A percentile compares a stretch with the other conserved stretches of the same genome.
phyloP scores from a whole-genome alignment of 2,329 filamentous ascomycete genomes.

The Penicillium sp. region DNA sequence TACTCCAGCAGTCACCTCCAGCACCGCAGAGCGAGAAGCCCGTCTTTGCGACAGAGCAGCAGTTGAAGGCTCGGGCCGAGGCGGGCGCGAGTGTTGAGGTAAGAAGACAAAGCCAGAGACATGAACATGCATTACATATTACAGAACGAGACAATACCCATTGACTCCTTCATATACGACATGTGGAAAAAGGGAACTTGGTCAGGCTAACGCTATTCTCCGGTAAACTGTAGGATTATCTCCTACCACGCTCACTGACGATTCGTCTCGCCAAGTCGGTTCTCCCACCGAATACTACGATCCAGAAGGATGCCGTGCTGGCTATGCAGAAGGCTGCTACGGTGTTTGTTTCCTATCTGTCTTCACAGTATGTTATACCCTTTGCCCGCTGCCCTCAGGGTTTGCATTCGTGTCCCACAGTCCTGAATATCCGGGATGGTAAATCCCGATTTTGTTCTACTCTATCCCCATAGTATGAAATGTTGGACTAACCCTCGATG shows the following conservation, averaged over 20 bases:
- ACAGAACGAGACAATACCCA: neutral
- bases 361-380: slow-evolving; percentile 51
- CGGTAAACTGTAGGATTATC: slow-evolving; percentile 51
- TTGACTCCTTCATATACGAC: neutral
- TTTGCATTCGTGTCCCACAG: neutral
- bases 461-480: neutral
- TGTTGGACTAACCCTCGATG: slow-evolving; percentile 2
- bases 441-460: neutral
- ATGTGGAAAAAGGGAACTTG: neutral
- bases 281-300: slow-evolving; percentile 61
- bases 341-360: slow-evolving; percentile 64
- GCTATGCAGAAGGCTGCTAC: slow-evolving; percentile 65
- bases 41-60: slow-evolving; percentile 38
- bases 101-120: slow-evolving; percentile 5
- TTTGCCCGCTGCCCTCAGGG: neutral
- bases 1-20: slow-evolving; percentile 15
- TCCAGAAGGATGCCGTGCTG: slow-evolving; percentile 63
- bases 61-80: slow-evolving; percentile 40
- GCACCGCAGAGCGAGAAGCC: slow-evolving; percentile 22
- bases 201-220: neutral
- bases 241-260: slow-evolving; percentile 61
- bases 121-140: neutral
- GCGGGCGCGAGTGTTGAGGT: slow-evolving; percentile 42
- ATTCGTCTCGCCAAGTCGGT: slow-evolving; percentile 62
- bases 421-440: neutral